Base-by-base conservation (phyloP, 2,329 filamentous ascomycete genomes). In the Alternaria rosae region DNA sequence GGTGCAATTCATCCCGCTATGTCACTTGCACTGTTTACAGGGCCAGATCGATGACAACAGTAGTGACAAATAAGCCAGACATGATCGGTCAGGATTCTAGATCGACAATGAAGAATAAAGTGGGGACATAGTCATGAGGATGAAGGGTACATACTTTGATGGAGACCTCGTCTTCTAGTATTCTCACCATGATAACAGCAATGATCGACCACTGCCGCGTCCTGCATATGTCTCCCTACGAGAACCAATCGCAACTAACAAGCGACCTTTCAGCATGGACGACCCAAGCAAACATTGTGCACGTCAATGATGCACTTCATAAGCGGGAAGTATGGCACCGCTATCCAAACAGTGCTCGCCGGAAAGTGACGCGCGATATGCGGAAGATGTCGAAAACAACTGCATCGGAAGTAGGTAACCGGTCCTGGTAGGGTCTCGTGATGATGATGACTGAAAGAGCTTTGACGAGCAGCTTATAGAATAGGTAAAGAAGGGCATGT, bases 331-430 rank as follows among this genome's bases (percentile, higher is more conserved):
- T 25, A n/a, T 32, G 64, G 64, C 11, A 63, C 53, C 23, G 64
- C 72, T 0, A 59, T 67, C 6, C 68, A 70, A n/a, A 66, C 67
- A 3, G 70, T 76, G 5, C 62, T 71, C 23, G 63, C 69, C 64
- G 73, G 3, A 71, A 70, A 44, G 76, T 77, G 74, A 67, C 64
- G 15, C 68, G 75, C 57, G n/a, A 38, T 77, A 76, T 59, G 72
- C 72, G 6, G 73, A 72, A 41, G 70, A 76, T 53, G 61, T 62
- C 0, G 57, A 74, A 8, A 74, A 72, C 0, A 73, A 76, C 20
- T 76, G 74, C 41, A 50, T 76, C 28, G 72, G 74, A 3, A 75
- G 72, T 1, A 64, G 69, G 21, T 59, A 20, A n/a, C 44, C 44
- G 28, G 25, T 12, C 11, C 3, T 6, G 25, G 23, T 20, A 17